phyloP scores from a whole-genome alignment of 2,329 filamentous ascomycete genomes.

The Sporothrix protearum region DNA sequence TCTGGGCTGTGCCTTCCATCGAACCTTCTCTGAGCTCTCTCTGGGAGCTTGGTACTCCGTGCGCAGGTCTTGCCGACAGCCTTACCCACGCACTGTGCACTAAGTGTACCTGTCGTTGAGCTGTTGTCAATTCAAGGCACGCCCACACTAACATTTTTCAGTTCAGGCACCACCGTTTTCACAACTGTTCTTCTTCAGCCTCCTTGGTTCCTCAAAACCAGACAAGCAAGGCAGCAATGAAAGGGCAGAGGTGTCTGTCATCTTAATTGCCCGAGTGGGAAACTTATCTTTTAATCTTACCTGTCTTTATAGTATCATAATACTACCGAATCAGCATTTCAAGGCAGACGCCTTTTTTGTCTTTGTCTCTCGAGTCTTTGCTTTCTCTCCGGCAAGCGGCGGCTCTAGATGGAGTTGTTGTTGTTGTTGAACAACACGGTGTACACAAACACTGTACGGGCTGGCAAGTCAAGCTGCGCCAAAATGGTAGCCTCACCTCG shows the following conservation, averaged over 20 bases:
- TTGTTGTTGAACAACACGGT: background rate
- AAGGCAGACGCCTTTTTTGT: constrained; percentile 2
- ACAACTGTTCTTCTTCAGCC: background rate
- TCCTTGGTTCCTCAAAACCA: background rate
- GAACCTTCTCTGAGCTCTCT: background rate
- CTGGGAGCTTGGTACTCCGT: background rate
- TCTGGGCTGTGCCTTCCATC: background rate
- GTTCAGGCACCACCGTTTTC: background rate
- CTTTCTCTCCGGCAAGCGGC: background rate
- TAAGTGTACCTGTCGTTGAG: background rate
- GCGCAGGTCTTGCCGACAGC: background rate
- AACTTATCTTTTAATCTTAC: background rate
- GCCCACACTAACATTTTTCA: background rate
- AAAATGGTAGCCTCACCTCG: background rate
- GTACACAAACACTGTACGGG: background rate
- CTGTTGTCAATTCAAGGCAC: background rate
- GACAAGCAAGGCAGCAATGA: constrained; percentile 9
- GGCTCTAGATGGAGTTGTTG: background rate
- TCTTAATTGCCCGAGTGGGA: background rate
- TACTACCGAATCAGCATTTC: background rate
- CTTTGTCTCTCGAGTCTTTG: no score
- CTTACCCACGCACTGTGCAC: constrained; percentile 15
- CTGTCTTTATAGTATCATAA: background rate
- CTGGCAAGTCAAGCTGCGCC: background rate
- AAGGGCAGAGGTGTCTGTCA: background rate